Evolutionary conservation across 169 alveolate genomes (phyloP).

Genomic region (Perkinsus olseni): DNA sequence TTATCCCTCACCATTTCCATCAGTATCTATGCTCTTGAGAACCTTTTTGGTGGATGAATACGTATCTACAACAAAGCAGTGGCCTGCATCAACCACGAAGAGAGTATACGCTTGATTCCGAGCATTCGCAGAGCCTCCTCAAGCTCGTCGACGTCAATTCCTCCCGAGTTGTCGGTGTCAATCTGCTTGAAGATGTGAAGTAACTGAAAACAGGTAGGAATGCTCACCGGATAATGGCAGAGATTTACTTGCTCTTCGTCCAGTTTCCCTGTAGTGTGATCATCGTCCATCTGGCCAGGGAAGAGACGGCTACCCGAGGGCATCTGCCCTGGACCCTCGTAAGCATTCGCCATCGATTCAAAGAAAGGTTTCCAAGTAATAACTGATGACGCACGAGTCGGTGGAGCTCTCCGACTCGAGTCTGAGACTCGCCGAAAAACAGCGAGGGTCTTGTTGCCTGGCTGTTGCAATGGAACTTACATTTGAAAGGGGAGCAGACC

Average conservation of each 20-base stretch:
- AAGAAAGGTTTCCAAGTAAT: too few relatives aligned
- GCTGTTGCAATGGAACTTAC: too few relatives aligned
- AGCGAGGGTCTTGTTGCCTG: too few relatives aligned
- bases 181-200: not conserved
- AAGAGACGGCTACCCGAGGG: not conserved
- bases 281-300: not conserved
- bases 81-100: not conserved
- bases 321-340: not conserved
- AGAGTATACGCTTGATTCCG: not conserved
- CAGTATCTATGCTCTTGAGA: not conserved
- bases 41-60: not conserved
- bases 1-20: not conserved
- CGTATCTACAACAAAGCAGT: not conserved
- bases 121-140: slow-evolving; percentile 5
- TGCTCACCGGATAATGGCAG: not conserved
- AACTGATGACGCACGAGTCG: too few relatives aligned
- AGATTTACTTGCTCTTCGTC: not conserved
- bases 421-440: too few relatives aligned
- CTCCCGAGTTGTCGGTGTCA: not conserved
- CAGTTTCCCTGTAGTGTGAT: not conserved
- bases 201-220: not conserved
- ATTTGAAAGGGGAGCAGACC: too few relatives aligned
- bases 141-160: not conserved
- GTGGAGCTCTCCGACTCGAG: too few relatives aligned
- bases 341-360: not conserved